These are phyloP conservation scores for Cymbopogon flexuosus DNA, from an alignment of 202 grass and related monocot genomes.

Conservation along the genomic window DNA sequence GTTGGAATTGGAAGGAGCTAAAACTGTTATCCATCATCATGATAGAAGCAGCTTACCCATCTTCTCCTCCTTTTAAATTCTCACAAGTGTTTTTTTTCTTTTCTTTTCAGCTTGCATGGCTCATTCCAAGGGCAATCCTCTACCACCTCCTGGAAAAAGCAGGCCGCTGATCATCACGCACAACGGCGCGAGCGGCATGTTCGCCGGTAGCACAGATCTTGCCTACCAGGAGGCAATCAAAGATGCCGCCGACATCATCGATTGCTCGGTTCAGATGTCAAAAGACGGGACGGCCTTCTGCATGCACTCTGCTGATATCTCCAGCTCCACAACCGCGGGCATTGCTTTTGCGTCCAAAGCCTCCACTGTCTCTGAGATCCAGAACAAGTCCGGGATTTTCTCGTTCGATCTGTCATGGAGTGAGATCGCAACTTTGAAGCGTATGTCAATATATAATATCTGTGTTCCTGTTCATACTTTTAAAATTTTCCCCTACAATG, in stretches of 20 bases:
- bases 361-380: slow-evolving; percentile 53
- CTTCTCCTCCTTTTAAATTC: neutral
- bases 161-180: slow-evolving; percentile 72
- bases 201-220: slow-evolving; percentile 65
- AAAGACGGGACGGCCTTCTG: slow-evolving; percentile 76
- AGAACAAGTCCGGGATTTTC: slow-evolving; percentile 69
- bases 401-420: slow-evolving; percentile 81
- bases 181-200: slow-evolving; percentile 78
- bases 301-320: slow-evolving; percentile 57
- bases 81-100: neutral
- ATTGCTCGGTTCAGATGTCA: slow-evolving; percentile 82
- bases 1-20: slow-evolving; percentile 1
- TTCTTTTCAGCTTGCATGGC: slow-evolving; percentile 80
- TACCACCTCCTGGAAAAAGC: slow-evolving; percentile 31
- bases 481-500: neutral
- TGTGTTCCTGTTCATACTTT: neutral
- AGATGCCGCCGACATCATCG: slow-evolving; percentile 75
- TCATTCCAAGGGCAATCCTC: slow-evolving; percentile 45
- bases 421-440: slow-evolving; percentile 74
- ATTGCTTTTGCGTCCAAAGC: slow-evolving; percentile 49
- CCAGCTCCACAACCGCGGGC: slow-evolving; percentile 45
- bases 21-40: neutral
- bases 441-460: slow-evolving; percentile 46
- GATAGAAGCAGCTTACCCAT: slow-evolving; percentile 1
- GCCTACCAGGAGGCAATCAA: slow-evolving; percentile 71